Percentiles rank a stretch among this genome's conserved stretches.
Conservation (phyloP, 192 early-diverging fungal genomes). For the Radiomyces spectabilis region DNA sequence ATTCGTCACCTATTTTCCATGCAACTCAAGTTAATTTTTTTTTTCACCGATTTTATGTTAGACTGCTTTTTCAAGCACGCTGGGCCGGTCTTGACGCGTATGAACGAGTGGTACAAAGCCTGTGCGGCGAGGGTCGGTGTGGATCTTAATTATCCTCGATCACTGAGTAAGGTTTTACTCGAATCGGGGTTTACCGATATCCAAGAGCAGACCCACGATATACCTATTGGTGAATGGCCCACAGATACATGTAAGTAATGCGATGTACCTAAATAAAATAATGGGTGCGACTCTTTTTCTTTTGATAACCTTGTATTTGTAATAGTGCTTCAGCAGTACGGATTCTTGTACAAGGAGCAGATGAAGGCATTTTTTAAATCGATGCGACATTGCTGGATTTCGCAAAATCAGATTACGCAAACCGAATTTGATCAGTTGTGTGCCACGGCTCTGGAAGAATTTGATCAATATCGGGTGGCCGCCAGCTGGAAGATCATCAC, state of each 20-base stretch:
- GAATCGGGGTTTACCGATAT: constrained; percentile 16
- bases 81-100: constrained; percentile 12
- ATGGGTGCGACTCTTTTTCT: no score
- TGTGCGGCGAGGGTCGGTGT: constrained; percentile 4
- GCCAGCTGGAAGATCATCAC: constrained; percentile 20
- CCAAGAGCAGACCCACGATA: constrained; percentile 6
- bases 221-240: constrained; percentile 28
- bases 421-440: constrained; percentile 17
- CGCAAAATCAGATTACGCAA: constrained; percentile 6
- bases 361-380: constrained; percentile 24
- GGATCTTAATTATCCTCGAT: background rate
- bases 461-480: constrained; percentile 13
- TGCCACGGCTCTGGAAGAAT: constrained; percentile 17
- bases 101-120: constrained; percentile 19
- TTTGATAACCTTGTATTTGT: background rate
- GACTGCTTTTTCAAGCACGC: constrained; percentile 12
- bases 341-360: constrained; percentile 22
- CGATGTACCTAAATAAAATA: no score
- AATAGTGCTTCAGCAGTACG: constrained; percentile 16
- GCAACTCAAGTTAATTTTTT: background rate
- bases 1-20: background rate
- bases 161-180: background rate
- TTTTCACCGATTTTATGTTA: background rate
- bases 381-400: constrained; percentile 21
- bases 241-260: constrained; percentile 14